Evolutionary conservation across 176 grass and related monocot genomes (phyloP).

Genomic region (Rhipidocladum racemiflorum): DNA sequence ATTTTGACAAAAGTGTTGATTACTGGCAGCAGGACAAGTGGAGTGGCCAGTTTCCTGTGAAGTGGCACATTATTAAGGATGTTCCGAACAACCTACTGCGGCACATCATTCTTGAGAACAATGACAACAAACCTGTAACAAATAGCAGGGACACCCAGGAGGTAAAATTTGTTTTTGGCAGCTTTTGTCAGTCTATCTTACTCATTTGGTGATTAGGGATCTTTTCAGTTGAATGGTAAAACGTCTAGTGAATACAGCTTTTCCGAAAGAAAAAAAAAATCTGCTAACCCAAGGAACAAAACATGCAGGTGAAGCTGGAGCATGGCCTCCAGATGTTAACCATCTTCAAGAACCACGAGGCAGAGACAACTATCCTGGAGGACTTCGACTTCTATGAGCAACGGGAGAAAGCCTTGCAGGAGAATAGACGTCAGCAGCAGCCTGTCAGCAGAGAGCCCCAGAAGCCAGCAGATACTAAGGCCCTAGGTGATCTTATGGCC

Average conservation of each 20-base stretch:
- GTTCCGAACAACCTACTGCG: constrained; percentile 67
- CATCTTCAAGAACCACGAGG: constrained; percentile 81
- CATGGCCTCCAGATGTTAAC: constrained; percentile 76
- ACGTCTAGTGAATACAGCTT: neutral
- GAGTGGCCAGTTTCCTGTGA: constrained; percentile 88
- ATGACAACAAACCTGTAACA: constrained; percentile 83
- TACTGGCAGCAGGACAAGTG: constrained; percentile 94
- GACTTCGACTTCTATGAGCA: constrained; percentile 89
- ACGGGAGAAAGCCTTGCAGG: constrained; percentile 86
- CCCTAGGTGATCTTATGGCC: constrained; percentile 33
- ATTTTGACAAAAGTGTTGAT: constrained; percentile 80
- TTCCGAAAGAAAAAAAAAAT: neutral
- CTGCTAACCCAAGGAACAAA: constrained; percentile 1
- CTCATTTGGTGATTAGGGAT: neutral
- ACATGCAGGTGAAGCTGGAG: constrained; percentile 80
- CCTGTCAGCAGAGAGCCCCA: constrained; percentile 35
- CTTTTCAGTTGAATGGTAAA: neutral
- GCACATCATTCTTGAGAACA: constrained; percentile 87
- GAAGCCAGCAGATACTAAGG: constrained; percentile 34
- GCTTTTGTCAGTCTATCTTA: neutral
- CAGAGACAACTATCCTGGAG: constrained; percentile 67
- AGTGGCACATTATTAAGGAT: constrained; percentile 89
- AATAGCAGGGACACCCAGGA: constrained; percentile 91
- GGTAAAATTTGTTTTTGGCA: constrained; percentile 34
- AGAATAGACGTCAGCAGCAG: constrained; percentile 70